A percentile compares a stretch with the other conserved stretches of the same genome.
Conservation (phyloP, 1,284 basidiomycete genomes). For the Boletus smithii region DNA sequence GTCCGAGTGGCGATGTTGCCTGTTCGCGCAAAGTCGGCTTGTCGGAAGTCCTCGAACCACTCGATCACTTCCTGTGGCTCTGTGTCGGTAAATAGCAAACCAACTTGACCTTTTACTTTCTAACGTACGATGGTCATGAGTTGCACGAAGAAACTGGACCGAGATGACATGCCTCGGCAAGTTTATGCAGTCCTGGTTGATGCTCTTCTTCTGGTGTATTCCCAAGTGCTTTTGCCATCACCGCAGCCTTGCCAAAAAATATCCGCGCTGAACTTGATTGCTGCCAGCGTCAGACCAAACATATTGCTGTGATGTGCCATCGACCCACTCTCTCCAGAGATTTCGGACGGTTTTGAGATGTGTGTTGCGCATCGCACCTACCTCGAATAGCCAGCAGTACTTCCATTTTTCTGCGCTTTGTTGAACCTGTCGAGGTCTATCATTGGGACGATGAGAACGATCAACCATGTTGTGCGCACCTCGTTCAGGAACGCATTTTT, state of each 20-base stretch:
- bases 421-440: constrained; percentile 57
- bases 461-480: constrained; percentile 44
- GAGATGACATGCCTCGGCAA: constrained; percentile 64
- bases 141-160: constrained; percentile 3
- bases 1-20: constrained; percentile 79
- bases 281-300: constrained; percentile 15
- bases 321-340: constrained; percentile 86
- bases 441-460: constrained; percentile 4
- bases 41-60: constrained; percentile 92
- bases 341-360: constrained; percentile 92
- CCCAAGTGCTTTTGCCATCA: constrained; percentile 97
- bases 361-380: constrained; percentile 93
- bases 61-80: constrained; percentile 85
- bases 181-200: constrained; percentile 72
- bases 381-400: constrained; percentile 94
- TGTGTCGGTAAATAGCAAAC: constrained; percentile 88
- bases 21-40: constrained; percentile 89
- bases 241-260: constrained; percentile 89
- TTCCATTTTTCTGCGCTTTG: constrained; percentile 81
- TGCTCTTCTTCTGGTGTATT: constrained; percentile 86
- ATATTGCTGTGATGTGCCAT: background rate
- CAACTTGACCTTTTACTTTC: constrained; percentile 92
- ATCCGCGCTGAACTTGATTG: constrained; percentile 74
- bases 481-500: constrained; percentile 83
- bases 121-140: constrained; percentile 34